A percentile compares a stretch with the other conserved stretches of the same genome.
These are phyloP conservation scores for Gnomoniopsis sp. DNA, from an alignment of 2,329 filamentous ascomycete genomes.

Conservation along the genomic window DNA sequence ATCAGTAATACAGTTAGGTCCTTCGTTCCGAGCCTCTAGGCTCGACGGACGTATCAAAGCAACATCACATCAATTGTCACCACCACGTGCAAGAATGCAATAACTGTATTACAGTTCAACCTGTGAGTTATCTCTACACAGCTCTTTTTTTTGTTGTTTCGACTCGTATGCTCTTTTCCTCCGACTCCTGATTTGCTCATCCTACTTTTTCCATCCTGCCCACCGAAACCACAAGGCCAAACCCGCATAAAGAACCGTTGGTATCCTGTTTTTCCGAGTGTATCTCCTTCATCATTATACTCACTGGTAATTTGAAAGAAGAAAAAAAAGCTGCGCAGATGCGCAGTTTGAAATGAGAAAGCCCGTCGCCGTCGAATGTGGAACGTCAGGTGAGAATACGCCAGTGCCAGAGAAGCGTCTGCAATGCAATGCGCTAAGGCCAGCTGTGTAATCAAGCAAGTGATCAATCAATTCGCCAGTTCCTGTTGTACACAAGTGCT, in stretches of 20 bases:
- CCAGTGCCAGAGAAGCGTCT: background rate
- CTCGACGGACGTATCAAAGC: too few species aligned
- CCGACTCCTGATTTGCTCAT: background rate
- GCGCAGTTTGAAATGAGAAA: background rate
- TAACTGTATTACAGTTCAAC: background rate
- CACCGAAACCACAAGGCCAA: background rate
- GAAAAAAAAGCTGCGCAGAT: background rate
- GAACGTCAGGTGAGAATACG: background rate
- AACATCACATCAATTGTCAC: too few species aligned
- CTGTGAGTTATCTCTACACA: background rate
- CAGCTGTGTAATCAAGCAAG: too few species aligned
- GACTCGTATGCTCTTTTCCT: background rate
- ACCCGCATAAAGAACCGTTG: background rate
- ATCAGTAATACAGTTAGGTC: too few species aligned
- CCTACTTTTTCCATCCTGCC: background rate
- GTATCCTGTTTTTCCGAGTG: background rate
- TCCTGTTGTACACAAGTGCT: too few species aligned
- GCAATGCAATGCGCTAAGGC: too few species aligned
- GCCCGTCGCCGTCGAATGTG: background rate
- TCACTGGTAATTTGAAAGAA: background rate
- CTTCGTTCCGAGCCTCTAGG: too few species aligned
- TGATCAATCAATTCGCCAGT: too few species aligned
- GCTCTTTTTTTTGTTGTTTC: background rate
- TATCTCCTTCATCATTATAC: slow-evolving; percentile 1
- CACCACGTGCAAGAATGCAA: too few species aligned